Evolutionary conservation across 257 asterid species (phyloP), one percentile per base, ranked within the genome.

Genomic region (Craterostigma plantagineum): DNA sequence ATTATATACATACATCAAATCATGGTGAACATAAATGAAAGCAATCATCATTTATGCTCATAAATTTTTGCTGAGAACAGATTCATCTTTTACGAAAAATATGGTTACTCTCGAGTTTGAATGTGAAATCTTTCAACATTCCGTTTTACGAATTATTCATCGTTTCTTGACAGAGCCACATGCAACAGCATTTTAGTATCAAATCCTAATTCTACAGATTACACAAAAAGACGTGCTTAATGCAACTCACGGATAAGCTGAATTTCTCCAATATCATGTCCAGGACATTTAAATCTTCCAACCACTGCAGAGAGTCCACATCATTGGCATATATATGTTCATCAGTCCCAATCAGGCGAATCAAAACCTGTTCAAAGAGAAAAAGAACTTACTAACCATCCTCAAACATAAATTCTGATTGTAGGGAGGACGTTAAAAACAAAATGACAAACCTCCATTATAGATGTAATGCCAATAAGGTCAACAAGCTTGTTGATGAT

Each of bases 221-320:
- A 23, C 2, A 23, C 30, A 23, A 23, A 23, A 23, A 23, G 6
- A 17, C 27, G 27, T 42, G 61, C 52, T 48, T 18, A 46, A 54
- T 44, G 65, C 58, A 61, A 81, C 96, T 67, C 78, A 86, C 97
- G 33, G 94, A 78, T 63, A 91, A 81, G 65, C 82, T 78, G 60
- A 77, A 76, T 75, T 86, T 81, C 57, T 81, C 92, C 45, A 81
- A 81, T 50, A 86, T 73, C 87, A 78, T 67, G 66, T 81, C 94
- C 51, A 77, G 70, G 58, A 81, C 91, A 64, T 78, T 64, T 41
- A 71, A 56, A 51, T 73, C 83, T 60, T 69, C 92, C 72, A 86
- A 60, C 94, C 97, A 86, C 63, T 67, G 87, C 78, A 78, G 67
- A 45, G 77, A 77, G 62, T 73, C 92, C 42, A 65, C 58, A 57